Evolutionary conservation across 805 yeast genomes (phyloP).

Genomic region (Jamesozyma lodderae): DNA sequence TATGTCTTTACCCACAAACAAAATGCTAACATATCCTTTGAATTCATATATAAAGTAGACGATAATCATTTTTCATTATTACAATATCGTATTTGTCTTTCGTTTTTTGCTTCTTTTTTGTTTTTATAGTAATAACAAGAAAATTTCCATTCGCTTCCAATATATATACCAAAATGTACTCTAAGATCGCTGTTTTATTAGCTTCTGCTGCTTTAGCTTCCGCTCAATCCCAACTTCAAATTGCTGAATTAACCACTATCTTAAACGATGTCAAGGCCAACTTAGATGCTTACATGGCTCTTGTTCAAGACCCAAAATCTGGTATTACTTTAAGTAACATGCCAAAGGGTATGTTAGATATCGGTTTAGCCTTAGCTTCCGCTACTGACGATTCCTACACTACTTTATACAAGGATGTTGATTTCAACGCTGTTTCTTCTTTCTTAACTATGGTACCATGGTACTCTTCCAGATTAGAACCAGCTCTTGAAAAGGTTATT

Average conservation of each 20-base stretch:
- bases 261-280: slow-evolving; percentile 16
- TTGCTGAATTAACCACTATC: slow-evolving; percentile 17
- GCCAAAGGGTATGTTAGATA: slow-evolving; percentile 18
- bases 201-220: slow-evolving; percentile 16
- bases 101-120: too few species aligned
- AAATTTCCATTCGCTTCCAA: too few species aligned
- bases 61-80: too few species aligned
- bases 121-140: too few species aligned
- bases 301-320: slow-evolving; percentile 7
- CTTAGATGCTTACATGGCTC: slow-evolving; percentile 12
- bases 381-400: slow-evolving; percentile 30
- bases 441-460: slow-evolving; percentile 30
- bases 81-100: too few species aligned
- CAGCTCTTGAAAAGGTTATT: slow-evolving; percentile 8
- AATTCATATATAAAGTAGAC: too few species aligned
- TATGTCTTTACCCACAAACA: too few species aligned
- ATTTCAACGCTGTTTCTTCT: slow-evolving; percentile 19
- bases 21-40: too few species aligned
- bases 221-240: slow-evolving; percentile 15
- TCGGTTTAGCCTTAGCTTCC: slow-evolving; percentile 20
- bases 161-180: slow-evolving; percentile 7
- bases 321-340: slow-evolving; percentile 11
- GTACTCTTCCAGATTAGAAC: slow-evolving; percentile 26
- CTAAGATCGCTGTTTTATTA: slow-evolving; percentile 13
- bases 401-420: slow-evolving; percentile 24